Evolutionary conservation across 495 filamentous ascomycete genomes (phyloP).

Genomic region (Aspergillus wentii): DNA sequence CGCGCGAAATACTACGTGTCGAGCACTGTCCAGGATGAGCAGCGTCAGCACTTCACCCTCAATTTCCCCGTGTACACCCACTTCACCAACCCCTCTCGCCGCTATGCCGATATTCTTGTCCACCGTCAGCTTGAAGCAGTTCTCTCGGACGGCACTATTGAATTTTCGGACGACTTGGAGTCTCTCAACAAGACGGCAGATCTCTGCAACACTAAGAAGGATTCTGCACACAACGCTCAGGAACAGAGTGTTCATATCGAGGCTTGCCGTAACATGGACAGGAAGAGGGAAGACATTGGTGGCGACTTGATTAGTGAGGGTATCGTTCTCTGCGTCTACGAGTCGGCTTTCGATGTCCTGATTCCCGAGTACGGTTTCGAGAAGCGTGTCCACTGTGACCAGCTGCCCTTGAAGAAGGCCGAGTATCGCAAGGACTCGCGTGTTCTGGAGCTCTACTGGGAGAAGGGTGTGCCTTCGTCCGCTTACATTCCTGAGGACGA

Average conservation of each 20-base stretch:
- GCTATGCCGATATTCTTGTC: conserved; percentile 91
- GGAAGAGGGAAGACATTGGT: conserved; percentile 73
- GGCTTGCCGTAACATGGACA: conserved; percentile 90
- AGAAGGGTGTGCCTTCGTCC: conserved; percentile 96
- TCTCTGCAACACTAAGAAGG: conserved; percentile 97
- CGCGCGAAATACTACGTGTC: conserved; percentile 92
- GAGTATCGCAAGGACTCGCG: conserved; percentile 95
- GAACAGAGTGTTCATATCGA: conserved; percentile 99
- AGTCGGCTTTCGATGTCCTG: conserved; percentile 96
- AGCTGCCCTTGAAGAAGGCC: conserved; percentile 95
- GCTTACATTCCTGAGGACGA: conserved; percentile 97
- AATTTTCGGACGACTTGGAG: conserved; percentile 87
- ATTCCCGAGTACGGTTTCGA: conserved; percentile 98
- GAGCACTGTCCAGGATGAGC: conserved; percentile 64
- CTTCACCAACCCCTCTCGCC: conserved; percentile 92
- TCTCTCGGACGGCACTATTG: conserved; percentile 74
- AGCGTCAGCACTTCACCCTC: conserved; percentile 81
- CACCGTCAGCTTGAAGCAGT: conserved; percentile 91
- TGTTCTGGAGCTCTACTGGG: conserved; percentile 95
- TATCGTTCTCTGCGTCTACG: conserved; percentile 95
- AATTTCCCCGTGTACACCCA: conserved; percentile 95
- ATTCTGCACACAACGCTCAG: conserved; percentile 93
- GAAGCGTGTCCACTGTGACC: conserved; percentile 98
- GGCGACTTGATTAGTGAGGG: conserved; percentile 95
- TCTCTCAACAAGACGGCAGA: conserved; percentile 88